phyloP scores from a whole-genome alignment of 2,329 filamentous ascomycete species.

The Cadophora malorum region DNA sequence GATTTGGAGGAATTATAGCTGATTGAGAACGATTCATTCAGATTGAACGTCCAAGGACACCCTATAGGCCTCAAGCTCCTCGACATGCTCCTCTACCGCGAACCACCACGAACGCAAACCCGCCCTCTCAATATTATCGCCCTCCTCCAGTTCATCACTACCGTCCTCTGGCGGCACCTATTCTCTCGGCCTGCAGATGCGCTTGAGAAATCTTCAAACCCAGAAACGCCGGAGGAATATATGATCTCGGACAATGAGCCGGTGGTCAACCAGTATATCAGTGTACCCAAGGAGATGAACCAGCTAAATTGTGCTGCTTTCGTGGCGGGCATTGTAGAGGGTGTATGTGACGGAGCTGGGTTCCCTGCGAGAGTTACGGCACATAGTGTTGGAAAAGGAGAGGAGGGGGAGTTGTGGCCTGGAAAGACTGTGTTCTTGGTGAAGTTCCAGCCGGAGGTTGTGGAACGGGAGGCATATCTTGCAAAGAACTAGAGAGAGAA shows the following conservation, averaged over 20 bases:
- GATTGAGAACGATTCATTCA: conserved; percentile 46
- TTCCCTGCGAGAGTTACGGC: conserved; percentile 90
- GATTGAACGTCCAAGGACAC: conserved; percentile 90
- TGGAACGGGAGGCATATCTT: conserved; percentile 88
- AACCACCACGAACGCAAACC: conserved; percentile 71
- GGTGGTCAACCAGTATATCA: conserved; percentile 92
- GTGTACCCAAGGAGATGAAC: conserved; percentile 92
- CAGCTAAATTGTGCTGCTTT: conserved; percentile 96
- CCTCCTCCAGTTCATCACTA: conserved; percentile 94
- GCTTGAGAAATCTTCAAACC: conserved; percentile 84
- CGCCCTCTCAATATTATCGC: conserved; percentile 88
- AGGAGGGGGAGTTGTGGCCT: conserved; percentile 85
- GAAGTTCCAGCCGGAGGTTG: conserved; percentile 87
- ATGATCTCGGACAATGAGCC: conserved; percentile 99
- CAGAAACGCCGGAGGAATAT: conserved; percentile 89
- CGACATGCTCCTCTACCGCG: conserved; percentile 89
- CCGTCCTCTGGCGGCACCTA: conserved; percentile 88
- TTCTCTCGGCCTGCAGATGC: conserved; percentile 91
- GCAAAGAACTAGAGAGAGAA: conserved; percentile 47
- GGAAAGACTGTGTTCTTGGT: conserved; percentile 95
- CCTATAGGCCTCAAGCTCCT: conserved; percentile 92
- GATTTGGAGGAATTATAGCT: neutral
- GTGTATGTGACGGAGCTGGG: conserved; percentile 90
- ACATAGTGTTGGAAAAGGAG: conserved; percentile 71
- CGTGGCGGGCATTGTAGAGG: conserved; percentile 93